Conservation (phyloP, 192 early-diverging fungal species). For the Dimargaris cristalligena region DNA sequence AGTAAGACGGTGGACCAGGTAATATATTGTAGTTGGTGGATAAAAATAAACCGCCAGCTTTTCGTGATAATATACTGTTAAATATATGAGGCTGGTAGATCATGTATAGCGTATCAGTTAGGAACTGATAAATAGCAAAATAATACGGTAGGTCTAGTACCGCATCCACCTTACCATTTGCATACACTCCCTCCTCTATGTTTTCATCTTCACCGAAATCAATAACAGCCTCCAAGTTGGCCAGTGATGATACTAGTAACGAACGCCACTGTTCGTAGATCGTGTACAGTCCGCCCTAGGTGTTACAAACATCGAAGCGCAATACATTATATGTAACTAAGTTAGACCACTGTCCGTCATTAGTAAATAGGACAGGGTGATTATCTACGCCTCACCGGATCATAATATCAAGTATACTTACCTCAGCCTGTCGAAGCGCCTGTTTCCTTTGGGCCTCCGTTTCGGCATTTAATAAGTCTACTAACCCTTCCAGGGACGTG, state of each 20-base stretch:
- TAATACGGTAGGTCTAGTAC: too few relatives aligned
- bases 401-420: conserved; percentile 11
- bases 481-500: conserved; percentile 51
- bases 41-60: too few relatives aligned
- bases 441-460: conserved; percentile 52
- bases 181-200: conserved; percentile 47
- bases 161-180: neutral
- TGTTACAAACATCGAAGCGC: neutral
- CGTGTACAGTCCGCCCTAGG: conserved; percentile 36
- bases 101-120: too few relatives aligned
- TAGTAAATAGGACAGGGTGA: too few relatives aligned
- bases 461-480: conserved; percentile 62
- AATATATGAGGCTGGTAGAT: too few relatives aligned
- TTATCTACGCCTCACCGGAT: neutral
- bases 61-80: too few relatives aligned
- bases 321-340: too few relatives aligned
- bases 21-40: too few relatives aligned
- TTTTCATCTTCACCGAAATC: conserved; percentile 72
- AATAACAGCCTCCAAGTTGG: conserved; percentile 47
- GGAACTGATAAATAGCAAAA: too few relatives aligned
- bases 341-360: too few relatives aligned
- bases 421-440: conserved; percentile 49
- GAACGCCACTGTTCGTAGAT: conserved; percentile 47
- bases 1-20: too few relatives aligned
- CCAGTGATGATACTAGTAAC: conserved; percentile 37